Evolutionary conservation across 73 alveolate genomes (phyloP).

Genomic region (Paraurostyla sp.): DNA sequence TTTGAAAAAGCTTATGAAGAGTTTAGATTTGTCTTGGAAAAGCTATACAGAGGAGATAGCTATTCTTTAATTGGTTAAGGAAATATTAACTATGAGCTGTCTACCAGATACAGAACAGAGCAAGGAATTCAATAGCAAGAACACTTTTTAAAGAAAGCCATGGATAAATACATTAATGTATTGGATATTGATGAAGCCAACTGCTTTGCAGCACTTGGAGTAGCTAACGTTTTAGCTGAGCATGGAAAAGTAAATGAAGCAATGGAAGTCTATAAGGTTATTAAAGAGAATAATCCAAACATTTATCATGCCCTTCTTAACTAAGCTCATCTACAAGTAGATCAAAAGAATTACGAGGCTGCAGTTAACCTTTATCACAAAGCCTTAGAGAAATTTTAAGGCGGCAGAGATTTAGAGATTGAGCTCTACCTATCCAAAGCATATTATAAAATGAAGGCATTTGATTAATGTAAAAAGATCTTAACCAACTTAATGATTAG

Average conservation of each 20-base stretch:
- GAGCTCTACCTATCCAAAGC: conserved; percentile 72
- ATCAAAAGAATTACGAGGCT: conserved; percentile 43
- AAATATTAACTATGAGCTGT: conserved; percentile 63
- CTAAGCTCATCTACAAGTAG: conserved; percentile 56
- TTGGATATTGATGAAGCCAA: conserved; percentile 73
- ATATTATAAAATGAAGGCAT: conserved; percentile 34
- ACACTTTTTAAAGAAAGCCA: conserved; percentile 46
- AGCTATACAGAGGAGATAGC: conserved; percentile 42
- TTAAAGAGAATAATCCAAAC: conserved; percentile 52
- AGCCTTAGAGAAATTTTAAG: conserved; percentile 60
- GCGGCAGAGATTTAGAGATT: conserved; percentile 28
- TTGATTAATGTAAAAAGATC: conserved; percentile 51
- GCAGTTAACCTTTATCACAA: conserved; percentile 72
- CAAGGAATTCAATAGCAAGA: conserved; percentile 55
- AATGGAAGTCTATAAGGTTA: conserved; percentile 65
- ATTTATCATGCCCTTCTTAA: conserved; percentile 62
- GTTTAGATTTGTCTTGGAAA: conserved; percentile 31
- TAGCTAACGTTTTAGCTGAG: conserved; percentile 75
- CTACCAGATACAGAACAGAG: conserved; percentile 44
- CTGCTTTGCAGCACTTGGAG: conserved; percentile 77
- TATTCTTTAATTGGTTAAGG: conserved; percentile 69
- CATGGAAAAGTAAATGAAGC: conserved; percentile 69
- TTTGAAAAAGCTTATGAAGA: conserved; percentile 15
- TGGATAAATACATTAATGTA: conserved; percentile 67
- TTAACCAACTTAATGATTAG: not conserved